Evolutionary conservation across 176 grass and related monocot species (phyloP).

Genomic region (Triticum turgidum): DNA sequence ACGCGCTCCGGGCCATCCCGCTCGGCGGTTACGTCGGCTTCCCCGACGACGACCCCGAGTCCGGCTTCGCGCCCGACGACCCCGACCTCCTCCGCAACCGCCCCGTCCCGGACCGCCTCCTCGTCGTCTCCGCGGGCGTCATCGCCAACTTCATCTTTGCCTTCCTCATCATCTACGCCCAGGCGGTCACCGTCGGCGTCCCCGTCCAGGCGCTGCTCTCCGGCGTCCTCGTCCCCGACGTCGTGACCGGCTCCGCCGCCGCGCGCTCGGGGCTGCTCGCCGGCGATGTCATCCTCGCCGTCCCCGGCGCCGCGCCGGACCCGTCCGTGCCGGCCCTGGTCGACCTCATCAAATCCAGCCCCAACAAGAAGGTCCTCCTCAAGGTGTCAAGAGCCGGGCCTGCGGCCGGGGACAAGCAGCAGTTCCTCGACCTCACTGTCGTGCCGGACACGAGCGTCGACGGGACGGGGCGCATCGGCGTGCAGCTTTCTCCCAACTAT

Average conservation of each 20-base stretch:
- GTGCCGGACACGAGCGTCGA: slow-evolving; percentile 74
- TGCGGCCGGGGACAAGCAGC: not conserved
- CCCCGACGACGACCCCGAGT: slow-evolving; percentile 94
- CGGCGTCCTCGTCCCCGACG: slow-evolving; percentile 80
- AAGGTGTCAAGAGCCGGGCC: slow-evolving; percentile 46
- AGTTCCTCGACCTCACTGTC: slow-evolving; percentile 52
- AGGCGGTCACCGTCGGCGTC: slow-evolving; percentile 81
- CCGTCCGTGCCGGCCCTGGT: slow-evolving; percentile 72
- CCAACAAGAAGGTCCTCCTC: slow-evolving; percentile 60
- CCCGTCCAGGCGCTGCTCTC: slow-evolving; percentile 73
- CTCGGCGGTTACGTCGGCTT: slow-evolving; percentile 96
- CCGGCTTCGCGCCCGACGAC: slow-evolving; percentile 66
- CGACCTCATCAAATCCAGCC: slow-evolving; percentile 65
- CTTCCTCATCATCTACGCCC: slow-evolving; percentile 74
- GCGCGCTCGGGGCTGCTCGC: slow-evolving; percentile 60
- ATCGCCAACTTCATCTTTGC: slow-evolving; percentile 84
- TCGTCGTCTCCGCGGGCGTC: slow-evolving; percentile 90
- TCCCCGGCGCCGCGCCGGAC: slow-evolving; percentile 45
- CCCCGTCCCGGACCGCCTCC: slow-evolving; percentile 76
- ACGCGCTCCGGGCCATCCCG: slow-evolving; percentile 85
- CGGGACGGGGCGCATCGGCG: slow-evolving; percentile 71
- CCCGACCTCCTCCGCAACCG: slow-evolving; percentile 92
- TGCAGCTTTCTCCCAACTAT: slow-evolving; percentile 80
- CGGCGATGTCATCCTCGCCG: slow-evolving; percentile 79
- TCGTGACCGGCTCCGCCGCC: slow-evolving; percentile 66